phyloP scores from a whole-genome alignment of 352 stramenopile species.

The Pythium folliculosum region DNA sequence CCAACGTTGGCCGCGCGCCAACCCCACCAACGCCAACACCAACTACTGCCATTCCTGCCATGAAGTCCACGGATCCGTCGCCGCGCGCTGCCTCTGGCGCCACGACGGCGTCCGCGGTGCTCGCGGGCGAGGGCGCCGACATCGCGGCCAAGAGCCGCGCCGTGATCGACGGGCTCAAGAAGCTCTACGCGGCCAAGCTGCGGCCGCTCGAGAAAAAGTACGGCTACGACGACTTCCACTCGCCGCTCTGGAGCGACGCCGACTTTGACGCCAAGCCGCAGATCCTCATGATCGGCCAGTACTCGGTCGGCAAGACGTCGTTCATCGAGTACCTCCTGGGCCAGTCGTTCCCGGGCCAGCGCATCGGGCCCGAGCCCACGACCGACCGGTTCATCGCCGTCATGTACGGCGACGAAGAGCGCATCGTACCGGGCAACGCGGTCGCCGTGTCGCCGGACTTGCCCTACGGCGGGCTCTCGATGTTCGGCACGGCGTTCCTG shows the following conservation, averaged over 20 bases:
- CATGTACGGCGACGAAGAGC: constrained; percentile 97
- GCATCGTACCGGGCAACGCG: constrained; percentile 97
- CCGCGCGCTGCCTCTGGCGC: constrained; percentile 8
- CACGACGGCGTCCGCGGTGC: constrained; percentile 28
- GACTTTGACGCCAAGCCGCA: constrained; percentile 98
- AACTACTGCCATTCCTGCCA: background rate
- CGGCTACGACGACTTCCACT: constrained; percentile 93
- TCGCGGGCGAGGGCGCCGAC: constrained; percentile 58
- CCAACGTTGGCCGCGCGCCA: no score
- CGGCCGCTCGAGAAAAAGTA: constrained; percentile 91
- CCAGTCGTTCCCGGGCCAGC: constrained; percentile 95
- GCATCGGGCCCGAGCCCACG: constrained; percentile 97
- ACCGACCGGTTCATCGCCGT: constrained; percentile 98
- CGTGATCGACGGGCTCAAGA: constrained; percentile 81
- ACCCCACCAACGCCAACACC: background rate
- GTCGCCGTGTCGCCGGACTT: constrained; percentile 94
- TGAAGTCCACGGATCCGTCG: constrained; percentile 11
- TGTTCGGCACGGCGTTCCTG: constrained; percentile 98
- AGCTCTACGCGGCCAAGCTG: constrained; percentile 77
- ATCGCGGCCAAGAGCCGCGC: constrained; percentile 68
- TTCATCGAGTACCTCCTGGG: constrained; percentile 98
- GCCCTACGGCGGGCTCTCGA: constrained; percentile 91
- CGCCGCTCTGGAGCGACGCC: constrained; percentile 89
- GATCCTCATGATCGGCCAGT: constrained; percentile 98
- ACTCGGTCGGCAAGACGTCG: constrained; percentile 98